These are phyloP conservation scores for Suillus luteus DNA, from an alignment of 768 basidiomycete genomes.

Conservation along the genomic window DNA sequence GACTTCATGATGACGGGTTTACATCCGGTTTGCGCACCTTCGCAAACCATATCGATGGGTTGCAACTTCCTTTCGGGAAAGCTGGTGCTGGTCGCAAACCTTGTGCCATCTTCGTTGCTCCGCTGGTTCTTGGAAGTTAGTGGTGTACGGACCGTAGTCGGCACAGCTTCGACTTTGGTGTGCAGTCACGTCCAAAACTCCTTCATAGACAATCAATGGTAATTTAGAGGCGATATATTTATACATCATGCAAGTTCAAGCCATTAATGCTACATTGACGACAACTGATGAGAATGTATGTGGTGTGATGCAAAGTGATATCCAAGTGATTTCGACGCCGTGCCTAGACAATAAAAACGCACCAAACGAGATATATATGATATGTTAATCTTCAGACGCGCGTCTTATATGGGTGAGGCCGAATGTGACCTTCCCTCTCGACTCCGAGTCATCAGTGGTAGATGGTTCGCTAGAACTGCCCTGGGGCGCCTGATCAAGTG, in stretches of 20 bases:
- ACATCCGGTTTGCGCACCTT: conserved; percentile 43
- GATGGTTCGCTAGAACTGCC: conserved; percentile 16
- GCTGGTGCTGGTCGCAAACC: conserved; percentile 37
- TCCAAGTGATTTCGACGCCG: not conserved
- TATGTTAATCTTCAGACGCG: not conserved
- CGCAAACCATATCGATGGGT: conserved; percentile 29
- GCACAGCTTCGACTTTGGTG: conserved; percentile 25
- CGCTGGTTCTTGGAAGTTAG: conserved; percentile 37
- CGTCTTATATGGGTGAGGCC: conserved; percentile 20
- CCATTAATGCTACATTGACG: conserved; percentile 9
- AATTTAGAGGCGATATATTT: not conserved
- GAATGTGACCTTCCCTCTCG: conserved; percentile 22
- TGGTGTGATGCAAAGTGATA: not conserved
- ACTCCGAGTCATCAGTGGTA: conserved; percentile 17
- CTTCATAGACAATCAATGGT: conserved; percentile 5
- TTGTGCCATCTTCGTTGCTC: conserved; percentile 26
- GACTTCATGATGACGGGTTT: conserved; percentile 85
- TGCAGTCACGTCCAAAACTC: not conserved
- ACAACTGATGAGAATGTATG: not conserved
- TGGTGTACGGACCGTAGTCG: conserved; percentile 35
- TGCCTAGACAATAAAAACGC: not conserved
- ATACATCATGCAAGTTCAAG: conserved; percentile 6
- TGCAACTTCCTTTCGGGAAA: conserved; percentile 46
- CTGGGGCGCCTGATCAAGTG: conserved; percentile 24
- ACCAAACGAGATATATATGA: not conserved